These are phyloP conservation scores for Volutella citrinella DNA, from an alignment of 2,329 filamentous ascomycete species.

Conservation along the genomic window DNA sequence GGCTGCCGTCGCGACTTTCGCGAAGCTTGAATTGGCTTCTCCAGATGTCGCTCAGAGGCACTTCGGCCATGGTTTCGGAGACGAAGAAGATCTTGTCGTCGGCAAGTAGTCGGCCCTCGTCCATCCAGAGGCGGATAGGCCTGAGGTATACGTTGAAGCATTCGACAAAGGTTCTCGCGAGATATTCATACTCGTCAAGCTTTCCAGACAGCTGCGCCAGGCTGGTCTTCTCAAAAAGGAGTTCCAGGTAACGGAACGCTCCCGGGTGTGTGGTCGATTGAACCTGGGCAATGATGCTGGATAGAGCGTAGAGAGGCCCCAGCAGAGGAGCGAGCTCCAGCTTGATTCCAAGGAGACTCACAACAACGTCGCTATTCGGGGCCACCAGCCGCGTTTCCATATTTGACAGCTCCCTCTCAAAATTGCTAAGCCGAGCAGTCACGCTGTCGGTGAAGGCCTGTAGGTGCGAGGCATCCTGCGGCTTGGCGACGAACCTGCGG, in stretches of 20 bases:
- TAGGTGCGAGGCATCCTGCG: slow-evolving; percentile 55
- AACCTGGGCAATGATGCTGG: slow-evolving; percentile 58
- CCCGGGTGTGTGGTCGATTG: slow-evolving; percentile 45
- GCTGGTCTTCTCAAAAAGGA: slow-evolving; percentile 69
- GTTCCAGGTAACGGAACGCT: slow-evolving; percentile 74
- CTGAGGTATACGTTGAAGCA: slow-evolving; percentile 81
- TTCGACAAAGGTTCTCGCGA: slow-evolving; percentile 71
- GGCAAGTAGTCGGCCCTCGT: slow-evolving; percentile 65
- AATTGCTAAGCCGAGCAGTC: slow-evolving; percentile 49
- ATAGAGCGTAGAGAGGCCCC: slow-evolving; percentile 56
- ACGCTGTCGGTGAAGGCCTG: slow-evolving; percentile 70
- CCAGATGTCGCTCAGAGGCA: slow-evolving; percentile 69
- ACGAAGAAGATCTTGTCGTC: slow-evolving; percentile 76
- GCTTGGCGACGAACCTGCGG: slow-evolving; percentile 40
- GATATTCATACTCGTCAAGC: slow-evolving; percentile 55
- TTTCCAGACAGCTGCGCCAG: slow-evolving; percentile 69
- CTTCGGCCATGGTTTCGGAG: slow-evolving; percentile 51
- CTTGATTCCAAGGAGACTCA: slow-evolving; percentile 66
- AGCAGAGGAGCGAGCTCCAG: slow-evolving; percentile 53
- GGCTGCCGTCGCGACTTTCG: slow-evolving; percentile 52
- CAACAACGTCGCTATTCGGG: slow-evolving; percentile 48
- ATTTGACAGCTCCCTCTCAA: slow-evolving; percentile 57
- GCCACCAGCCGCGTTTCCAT: slow-evolving; percentile 61
- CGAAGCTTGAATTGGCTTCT: slow-evolving; percentile 69
- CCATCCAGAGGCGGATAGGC: slow-evolving; percentile 82